phyloP scores from a whole-genome alignment of 2,329 filamentous ascomycete species.

The Clonostachys sp. region DNA sequence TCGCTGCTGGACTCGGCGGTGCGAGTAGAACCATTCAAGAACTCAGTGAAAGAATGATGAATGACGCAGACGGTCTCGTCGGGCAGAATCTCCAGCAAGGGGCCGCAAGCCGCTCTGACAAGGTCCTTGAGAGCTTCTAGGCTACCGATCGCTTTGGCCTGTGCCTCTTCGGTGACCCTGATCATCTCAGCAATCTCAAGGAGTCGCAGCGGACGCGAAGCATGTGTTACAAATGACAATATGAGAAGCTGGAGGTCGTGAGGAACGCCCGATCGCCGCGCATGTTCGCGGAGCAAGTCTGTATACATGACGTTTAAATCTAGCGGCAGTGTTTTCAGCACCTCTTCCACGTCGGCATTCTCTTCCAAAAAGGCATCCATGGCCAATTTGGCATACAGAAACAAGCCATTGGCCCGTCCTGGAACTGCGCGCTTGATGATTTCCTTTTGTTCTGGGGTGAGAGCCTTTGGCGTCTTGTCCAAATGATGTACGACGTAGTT shows the following conservation, averaged over 20 bases:
- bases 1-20: background rate
- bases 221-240: slow-evolving; percentile 33
- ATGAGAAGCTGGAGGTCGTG: slow-evolving; percentile 26
- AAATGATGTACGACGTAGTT: slow-evolving; percentile 22
- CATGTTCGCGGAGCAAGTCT: slow-evolving; percentile 4
- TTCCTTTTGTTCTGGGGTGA: no score
- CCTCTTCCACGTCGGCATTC: no score
- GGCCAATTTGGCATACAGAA: slow-evolving; percentile 36
- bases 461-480: background rate
- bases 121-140: slow-evolving; percentile 25
- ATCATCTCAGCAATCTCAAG: slow-evolving; percentile 31
- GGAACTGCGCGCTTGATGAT: slow-evolving; percentile 14
- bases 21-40: slow-evolving; percentile 13
- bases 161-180: slow-evolving; percentile 2
- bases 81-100: slow-evolving; percentile 35
- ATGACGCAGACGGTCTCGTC: slow-evolving; percentile 38
- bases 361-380: slow-evolving; percentile 21
- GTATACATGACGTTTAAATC: slow-evolving; percentile 5
- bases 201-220: slow-evolving; percentile 31
- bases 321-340: background rate
- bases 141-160: background rate
- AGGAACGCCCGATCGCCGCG: slow-evolving; percentile 17
- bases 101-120: slow-evolving; percentile 30
- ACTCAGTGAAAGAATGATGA: slow-evolving; percentile 45
- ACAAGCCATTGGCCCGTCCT: slow-evolving; percentile 31